Evolutionary conservation across 768 basidiomycete genomes (phyloP).

Genomic region (Kwoniella pini): DNA sequence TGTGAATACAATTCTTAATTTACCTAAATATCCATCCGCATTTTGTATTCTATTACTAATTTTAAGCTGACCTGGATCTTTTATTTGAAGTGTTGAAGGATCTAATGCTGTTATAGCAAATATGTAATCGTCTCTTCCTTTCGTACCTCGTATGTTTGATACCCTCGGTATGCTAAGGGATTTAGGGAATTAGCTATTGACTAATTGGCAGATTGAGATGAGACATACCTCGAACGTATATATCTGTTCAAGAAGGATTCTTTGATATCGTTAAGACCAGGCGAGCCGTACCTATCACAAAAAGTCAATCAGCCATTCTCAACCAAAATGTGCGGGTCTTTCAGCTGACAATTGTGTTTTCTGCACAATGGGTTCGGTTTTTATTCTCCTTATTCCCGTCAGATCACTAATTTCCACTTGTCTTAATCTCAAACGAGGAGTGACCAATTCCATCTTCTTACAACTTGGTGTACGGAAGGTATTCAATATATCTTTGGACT

Average conservation of each 20-base stretch:
- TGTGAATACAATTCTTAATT: too few species aligned
- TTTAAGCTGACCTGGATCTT: constrained; percentile 18
- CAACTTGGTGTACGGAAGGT: constrained; percentile 41
- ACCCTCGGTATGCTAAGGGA: constrained; percentile 27
- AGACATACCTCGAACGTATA: constrained; percentile 29
- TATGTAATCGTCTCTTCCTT: constrained; percentile 32
- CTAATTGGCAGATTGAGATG: neutral
- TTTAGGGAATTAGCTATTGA: neutral
- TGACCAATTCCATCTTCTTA: constrained; percentile 24
- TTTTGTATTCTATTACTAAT: constrained; percentile 31
- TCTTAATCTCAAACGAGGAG: constrained; percentile 35
- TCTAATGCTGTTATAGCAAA: constrained; percentile 48
- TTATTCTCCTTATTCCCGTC: constrained; percentile 40
- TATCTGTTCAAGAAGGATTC: constrained; percentile 36
- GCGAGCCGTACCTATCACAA: constrained; percentile 36
- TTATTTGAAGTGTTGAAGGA: constrained; percentile 22
- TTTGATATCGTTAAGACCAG: constrained; percentile 24
- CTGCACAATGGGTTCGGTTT: constrained; percentile 48
- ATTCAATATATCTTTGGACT: constrained; percentile 22
- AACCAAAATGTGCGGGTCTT: neutral
- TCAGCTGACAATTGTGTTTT: constrained; percentile 44
- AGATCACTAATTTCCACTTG: constrained; percentile 33
- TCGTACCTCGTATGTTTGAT: neutral
- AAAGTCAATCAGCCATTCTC: too few species aligned
- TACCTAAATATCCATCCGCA: constrained; percentile 47